Evolutionary conservation across 176 grass and related monocot species (phyloP).

Genomic region (Olyra latifolia): DNA sequence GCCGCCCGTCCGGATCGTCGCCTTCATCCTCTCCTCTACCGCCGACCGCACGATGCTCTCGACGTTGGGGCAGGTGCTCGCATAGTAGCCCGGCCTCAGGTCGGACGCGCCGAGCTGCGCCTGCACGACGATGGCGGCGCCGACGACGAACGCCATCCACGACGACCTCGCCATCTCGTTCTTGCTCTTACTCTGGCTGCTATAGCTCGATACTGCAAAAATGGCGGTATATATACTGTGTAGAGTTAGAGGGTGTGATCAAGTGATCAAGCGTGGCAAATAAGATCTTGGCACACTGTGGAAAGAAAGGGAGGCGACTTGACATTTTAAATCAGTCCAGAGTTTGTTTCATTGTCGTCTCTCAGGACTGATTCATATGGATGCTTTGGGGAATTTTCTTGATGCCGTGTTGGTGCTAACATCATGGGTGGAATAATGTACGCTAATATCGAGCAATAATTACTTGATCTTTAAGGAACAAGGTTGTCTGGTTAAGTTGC

Average conservation of each 20-base stretch:
- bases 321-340: background rate
- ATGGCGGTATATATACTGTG: slow-evolving; percentile 7
- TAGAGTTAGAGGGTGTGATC: background rate
- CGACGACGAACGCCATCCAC: background rate
- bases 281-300: background rate
- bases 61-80: slow-evolving; percentile 56
- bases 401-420: background rate
- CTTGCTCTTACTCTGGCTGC: background rate
- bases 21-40: slow-evolving; percentile 35
- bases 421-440: background rate
- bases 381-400: background rate
- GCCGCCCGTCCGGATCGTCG: slow-evolving; percentile 42
- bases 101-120: slow-evolving; percentile 39
- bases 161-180: slow-evolving; percentile 12
- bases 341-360: slow-evolving; percentile 1
- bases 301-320: background rate
- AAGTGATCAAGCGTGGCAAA: background rate
- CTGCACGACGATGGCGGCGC: background rate
- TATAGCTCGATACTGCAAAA: background rate
- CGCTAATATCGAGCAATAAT: background rate
- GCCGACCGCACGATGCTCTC: slow-evolving; percentile 65
- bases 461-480: background rate
- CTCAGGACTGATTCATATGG: slow-evolving; percentile 21
- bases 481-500: background rate
- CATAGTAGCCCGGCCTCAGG: slow-evolving; percentile 61